Evolutionary conservation across 1,139 yeast species (phyloP).

Genomic region (Yamadazyma siamensis): DNA sequence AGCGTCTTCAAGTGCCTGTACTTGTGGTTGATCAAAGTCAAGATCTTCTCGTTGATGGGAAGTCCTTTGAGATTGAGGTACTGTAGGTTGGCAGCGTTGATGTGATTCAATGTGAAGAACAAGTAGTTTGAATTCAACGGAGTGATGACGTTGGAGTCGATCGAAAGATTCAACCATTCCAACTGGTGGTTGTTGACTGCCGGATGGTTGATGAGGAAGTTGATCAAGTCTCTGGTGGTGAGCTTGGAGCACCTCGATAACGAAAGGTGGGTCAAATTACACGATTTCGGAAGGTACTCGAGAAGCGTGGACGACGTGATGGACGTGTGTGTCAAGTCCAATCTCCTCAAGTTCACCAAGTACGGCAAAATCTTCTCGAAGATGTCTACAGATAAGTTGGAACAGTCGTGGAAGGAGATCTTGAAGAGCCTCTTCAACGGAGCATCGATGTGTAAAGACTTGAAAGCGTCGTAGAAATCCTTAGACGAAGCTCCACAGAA

Average conservation of each 20-base stretch:
- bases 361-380: conserved; percentile 57
- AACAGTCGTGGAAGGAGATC: conserved; percentile 84
- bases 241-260: conserved; percentile 75
- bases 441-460: conserved; percentile 20
- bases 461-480: conserved; percentile 62
- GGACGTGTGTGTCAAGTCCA: conserved; percentile 82
- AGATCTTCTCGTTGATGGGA: conserved; percentile 55
- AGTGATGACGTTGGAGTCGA: conserved; percentile 64
- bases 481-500: conserved; percentile 85
- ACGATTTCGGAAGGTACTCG: conserved; percentile 46
- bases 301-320: conserved; percentile 56
- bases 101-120: conserved; percentile 51
- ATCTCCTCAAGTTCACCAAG: conserved; percentile 56
- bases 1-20: conserved; percentile 59
- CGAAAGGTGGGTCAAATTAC: conserved; percentile 71
- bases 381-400: conserved; percentile 60
- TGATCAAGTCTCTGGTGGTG: conserved; percentile 69
- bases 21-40: conserved; percentile 52
- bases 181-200: conserved; percentile 55
- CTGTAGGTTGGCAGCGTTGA: conserved; percentile 49
- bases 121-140: conserved; percentile 60
- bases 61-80: conserved; percentile 75
- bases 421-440: conserved; percentile 40
- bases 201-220: conserved; percentile 72
- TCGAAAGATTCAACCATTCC: conserved; percentile 75